Conservation (phyloP, 306 rosid genomes). For the Trifolium pratense region DNA sequence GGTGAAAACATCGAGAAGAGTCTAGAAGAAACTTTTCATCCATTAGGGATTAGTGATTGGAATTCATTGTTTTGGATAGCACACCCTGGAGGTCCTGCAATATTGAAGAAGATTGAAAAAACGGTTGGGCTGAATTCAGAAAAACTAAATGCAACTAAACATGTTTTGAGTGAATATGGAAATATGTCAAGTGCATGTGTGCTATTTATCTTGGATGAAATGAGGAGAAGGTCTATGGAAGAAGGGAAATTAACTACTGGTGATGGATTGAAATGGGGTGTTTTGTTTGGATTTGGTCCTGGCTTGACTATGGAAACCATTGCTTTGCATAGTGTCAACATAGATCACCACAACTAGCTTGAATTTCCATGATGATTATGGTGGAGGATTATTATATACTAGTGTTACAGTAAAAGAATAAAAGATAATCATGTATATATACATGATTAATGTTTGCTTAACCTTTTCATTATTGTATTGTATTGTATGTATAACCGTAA, state of each 20-base stretch:
- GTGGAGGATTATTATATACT: not conserved
- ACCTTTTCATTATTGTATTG: no score
- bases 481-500: no score
- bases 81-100: constrained; percentile 12
- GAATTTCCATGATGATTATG: not conserved
- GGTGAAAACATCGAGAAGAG: not conserved
- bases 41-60: not conserved
- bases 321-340: constrained; percentile 35
- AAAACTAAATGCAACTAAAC: constrained; percentile 45
- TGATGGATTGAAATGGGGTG: constrained; percentile 51
- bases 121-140: constrained; percentile 33
- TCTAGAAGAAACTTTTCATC: not conserved
- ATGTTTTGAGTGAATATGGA: constrained; percentile 17
- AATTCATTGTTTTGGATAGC: not conserved
- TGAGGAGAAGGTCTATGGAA: constrained; percentile 41
- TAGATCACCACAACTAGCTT: not conserved
- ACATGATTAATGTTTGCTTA: no score
- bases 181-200: constrained; percentile 45
- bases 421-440: not conserved
- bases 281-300: constrained; percentile 19
- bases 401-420: not conserved
- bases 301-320: constrained; percentile 46
- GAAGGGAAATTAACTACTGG: constrained; percentile 46
- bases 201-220: constrained; percentile 41
- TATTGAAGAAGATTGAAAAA: constrained; percentile 40